Percentiles rank a stretch among this genome's conserved stretches.
These are phyloP conservation scores for Thielaviopsis populi DNA, from an alignment of 2,329 filamentous ascomycete genomes.

Conservation along the genomic window DNA sequence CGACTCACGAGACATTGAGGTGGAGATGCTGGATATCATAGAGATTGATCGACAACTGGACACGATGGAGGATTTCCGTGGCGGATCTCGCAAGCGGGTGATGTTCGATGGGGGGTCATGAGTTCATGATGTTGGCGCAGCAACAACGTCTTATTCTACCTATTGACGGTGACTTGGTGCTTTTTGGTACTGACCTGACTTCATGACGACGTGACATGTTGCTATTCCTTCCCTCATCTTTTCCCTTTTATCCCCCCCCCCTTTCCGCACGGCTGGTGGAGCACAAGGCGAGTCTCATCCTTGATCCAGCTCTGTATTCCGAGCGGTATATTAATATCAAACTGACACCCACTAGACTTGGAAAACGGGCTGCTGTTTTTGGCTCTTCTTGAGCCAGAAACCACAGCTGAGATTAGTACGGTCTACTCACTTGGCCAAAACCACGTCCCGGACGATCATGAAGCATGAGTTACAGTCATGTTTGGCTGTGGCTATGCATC, in stretches of 20 bases:
- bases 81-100: constrained; percentile 35
- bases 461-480: background rate
- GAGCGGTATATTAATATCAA: constrained; percentile 46
- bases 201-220: background rate
- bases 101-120: constrained; percentile 32
- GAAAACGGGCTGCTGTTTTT: constrained; percentile 9
- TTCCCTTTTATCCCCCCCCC: constrained; percentile 9
- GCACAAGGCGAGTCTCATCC: constrained; percentile 61
- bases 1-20: constrained; percentile 36
- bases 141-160: background rate
- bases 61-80: constrained; percentile 36
- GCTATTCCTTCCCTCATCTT: constrained; percentile 15
- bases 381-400: background rate
- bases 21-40: constrained; percentile 49
- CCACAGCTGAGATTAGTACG: constrained; percentile 19
- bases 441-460: background rate
- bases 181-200: constrained; percentile 1
- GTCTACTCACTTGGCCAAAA: background rate
- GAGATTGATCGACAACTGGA: constrained; percentile 47
- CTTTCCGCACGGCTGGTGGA: constrained; percentile 57
- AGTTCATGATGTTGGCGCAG: constrained; percentile 18
- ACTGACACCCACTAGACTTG: constrained; percentile 6
- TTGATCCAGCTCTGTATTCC: constrained; percentile 57
- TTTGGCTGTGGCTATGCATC: background rate
- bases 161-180: background rate